Evolutionary conservation across 2,329 filamentous ascomycete genomes (phyloP), one percentile per base, ranked within the genome.

Genomic region (Colletotrichum abscissum): DNA sequence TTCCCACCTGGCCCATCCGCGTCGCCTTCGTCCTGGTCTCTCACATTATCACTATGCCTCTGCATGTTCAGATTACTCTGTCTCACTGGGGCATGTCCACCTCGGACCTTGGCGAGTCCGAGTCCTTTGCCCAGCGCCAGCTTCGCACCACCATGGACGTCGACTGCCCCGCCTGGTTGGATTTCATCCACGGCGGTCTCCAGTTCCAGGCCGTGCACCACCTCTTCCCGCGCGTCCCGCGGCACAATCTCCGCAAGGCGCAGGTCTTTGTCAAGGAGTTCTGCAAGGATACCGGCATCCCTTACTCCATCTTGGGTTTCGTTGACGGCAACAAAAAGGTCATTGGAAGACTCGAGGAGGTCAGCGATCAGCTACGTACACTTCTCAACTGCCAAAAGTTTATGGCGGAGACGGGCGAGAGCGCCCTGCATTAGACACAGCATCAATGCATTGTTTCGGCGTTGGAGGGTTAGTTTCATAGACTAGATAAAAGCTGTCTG

Each of bases 141-240:
- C 83, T 94, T 49, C 87, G 92, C 57, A 94, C 92, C 3, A 93
- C 92, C 30, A 93, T 94, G 91, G 92, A 94, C 77, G 89, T 94
- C 60, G 91, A 93, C 77, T 94, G 92, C 81, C 92, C 92, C 0
- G 83, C 86, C 28, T 94, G 92, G 92, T 83, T 94, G 30, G 92
- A 94, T 79, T 94, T 91, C 76, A 86, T 93, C 78, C 92, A 94
- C 79, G 92, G 92, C 62, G 92, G 92, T 1, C 84, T 94, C 33
- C 92, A 94, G 81, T 94, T 94, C 82, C 92, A 94, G 81, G 91
- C 89, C 7, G 88, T 93, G 2, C 92, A 94, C 80, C 92, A 94
- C 76, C 81, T 94, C 12, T 94, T 91, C 78, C 92, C 92, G 3
- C 86, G 92, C 5, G 86, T 93, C 66, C 92, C 92, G 1, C 83